These are phyloP conservation scores for Cyclotella distinguenda DNA, from an alignment of 108 stramenopile genomes.

Conservation along the genomic window DNA sequence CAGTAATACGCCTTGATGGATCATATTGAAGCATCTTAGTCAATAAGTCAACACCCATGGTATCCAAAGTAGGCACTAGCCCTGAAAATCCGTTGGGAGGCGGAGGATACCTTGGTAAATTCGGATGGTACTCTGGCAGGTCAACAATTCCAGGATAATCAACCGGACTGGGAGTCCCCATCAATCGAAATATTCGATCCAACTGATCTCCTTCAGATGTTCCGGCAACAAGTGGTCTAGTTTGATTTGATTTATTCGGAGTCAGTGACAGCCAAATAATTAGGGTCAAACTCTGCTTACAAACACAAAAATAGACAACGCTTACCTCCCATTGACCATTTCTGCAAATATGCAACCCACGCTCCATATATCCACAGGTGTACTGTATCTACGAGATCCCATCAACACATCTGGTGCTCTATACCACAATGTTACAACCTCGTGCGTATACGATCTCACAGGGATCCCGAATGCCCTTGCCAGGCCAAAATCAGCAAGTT, in stretches of 20 bases:
- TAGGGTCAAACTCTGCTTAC: too few species aligned
- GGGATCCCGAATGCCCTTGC: conserved; percentile 98
- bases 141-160: conserved; percentile 92
- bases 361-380: conserved; percentile 98
- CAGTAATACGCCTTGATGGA: conserved; percentile 87
- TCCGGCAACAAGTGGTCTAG: conserved; percentile 80
- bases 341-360: conserved; percentile 98
- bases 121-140: conserved; percentile 88
- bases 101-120: conserved; percentile 80
- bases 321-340: conserved; percentile 91
- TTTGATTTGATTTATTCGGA: neutral
- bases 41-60: conserved; percentile 84
- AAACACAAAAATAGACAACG: neutral
- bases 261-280: neutral
- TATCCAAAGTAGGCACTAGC: conserved; percentile 84
- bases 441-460: conserved; percentile 91
- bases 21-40: conserved; percentile 91
- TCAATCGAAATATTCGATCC: conserved; percentile 87
- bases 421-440: conserved; percentile 99
- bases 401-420: conserved; percentile 98
- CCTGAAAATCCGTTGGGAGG: conserved; percentile 77
- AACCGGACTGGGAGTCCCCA: conserved; percentile 78
- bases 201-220: conserved; percentile 91
- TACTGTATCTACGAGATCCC: conserved; percentile 94
- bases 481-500: conserved; percentile 99